Evolutionary conservation across 768 basidiomycete genomes (phyloP).

Genomic region (Epithele typhae): DNA sequence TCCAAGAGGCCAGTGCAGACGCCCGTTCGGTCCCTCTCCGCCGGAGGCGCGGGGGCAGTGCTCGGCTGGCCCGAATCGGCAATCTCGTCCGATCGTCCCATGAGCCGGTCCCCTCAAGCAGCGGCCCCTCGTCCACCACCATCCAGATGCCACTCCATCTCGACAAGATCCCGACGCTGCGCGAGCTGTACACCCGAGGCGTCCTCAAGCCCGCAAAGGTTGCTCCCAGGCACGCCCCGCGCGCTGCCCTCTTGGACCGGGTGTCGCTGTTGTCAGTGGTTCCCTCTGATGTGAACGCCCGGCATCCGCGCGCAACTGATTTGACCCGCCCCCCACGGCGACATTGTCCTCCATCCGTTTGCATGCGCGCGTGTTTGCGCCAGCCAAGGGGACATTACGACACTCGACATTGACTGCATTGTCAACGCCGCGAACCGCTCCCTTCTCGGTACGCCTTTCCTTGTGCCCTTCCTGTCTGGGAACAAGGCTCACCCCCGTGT

Average conservation of each 20-base stretch:
- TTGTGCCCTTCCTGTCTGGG: conserved; percentile 1
- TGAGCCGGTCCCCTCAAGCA: too few species aligned
- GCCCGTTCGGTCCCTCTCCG: conserved; percentile 1
- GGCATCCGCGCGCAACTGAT: too few species aligned
- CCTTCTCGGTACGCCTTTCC: conserved; percentile 49
- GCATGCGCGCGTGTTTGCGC: neutral
- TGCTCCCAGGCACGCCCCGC: conserved; percentile 33
- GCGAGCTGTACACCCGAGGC: conserved; percentile 44
- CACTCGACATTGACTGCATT: conserved; percentile 63
- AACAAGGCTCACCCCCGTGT: neutral
- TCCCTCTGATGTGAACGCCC: too few species aligned
- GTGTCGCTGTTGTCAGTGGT: conserved; percentile 67
- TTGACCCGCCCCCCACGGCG: neutral
- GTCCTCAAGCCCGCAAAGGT: conserved; percentile 34
- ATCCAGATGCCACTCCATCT: conserved; percentile 29
- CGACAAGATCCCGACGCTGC: conserved; percentile 52
- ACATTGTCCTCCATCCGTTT: neutral
- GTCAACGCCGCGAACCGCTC: conserved; percentile 81
- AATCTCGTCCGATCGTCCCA: neutral
- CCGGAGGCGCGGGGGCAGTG: conserved; percentile 1
- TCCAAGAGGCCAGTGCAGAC: conserved; percentile 3
- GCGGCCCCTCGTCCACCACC: neutral
- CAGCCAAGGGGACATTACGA: conserved; percentile 80
- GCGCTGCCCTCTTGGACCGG: conserved; percentile 42
- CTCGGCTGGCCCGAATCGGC: neutral